Evolutionary conservation across 2,329 filamentous ascomycete species (phyloP), one percentile per base, ranked within the genome.

Genomic region (Peltaster fructicola): DNA sequence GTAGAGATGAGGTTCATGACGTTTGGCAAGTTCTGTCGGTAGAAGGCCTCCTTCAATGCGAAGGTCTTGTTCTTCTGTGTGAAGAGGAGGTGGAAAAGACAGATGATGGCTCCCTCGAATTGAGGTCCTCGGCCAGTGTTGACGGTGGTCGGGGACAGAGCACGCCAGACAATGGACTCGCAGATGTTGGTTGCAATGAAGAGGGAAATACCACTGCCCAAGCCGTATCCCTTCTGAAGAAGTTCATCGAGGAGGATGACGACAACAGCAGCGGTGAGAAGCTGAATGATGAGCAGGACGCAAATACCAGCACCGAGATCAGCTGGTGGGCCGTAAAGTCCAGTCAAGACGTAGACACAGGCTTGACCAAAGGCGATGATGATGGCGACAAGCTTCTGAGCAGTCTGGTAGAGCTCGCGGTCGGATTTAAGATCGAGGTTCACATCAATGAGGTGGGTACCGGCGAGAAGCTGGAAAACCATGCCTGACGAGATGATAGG

Each of bases 171-270:
- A 56, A 98, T 98, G 30, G 85, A 93, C 67, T 98, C 88, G 79
- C 88, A 98, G 50, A 98, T 95, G 70, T 95, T 95, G 64, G 88
- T 98, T 41, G 88, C 88, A 52, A 98, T 98, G 69, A 98, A 98
- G 37, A 98, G 78, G 23, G 85, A 95, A 54, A 98, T 98, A 61
- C 88, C 88, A 51, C 80, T 91, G 58, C 88, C 88, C 38, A 98
- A 76, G 57, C 88, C 88, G 50, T 98, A 98, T 41, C 88, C 88
- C 72, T 98, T 98, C 64, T 98, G 90, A 45, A 98, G 76, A 32
- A 98, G 75, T 68, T 98, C 88, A 48, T 98, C 88, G 31, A 98
- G 79, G 32, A 98, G 79, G 56, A 98, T 95, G 57, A 98, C 90
- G 50, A 98, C 92, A 59, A 98, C 73, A 47, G 88, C 90, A 43